Evolutionary conservation across 2,329 filamentous ascomycete genomes (phyloP).

Genomic region (Lasiodiplodia hormozganensis): DNA sequence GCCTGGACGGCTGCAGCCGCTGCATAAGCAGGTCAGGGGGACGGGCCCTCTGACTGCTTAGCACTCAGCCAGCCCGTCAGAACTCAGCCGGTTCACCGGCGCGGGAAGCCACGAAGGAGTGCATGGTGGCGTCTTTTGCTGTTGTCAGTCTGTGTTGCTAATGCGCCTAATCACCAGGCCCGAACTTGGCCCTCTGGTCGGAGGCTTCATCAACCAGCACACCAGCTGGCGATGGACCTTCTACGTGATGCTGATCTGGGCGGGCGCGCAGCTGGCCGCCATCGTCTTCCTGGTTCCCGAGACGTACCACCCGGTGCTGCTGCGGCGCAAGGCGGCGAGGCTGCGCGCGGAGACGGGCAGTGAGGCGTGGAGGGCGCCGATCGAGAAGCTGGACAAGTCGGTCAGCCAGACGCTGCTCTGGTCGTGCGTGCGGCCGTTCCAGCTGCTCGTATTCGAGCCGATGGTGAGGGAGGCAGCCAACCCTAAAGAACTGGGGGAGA

Average conservation of each 20-base stretch:
- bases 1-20: conserved; percentile 3
- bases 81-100: conserved; percentile 24
- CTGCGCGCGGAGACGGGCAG: conserved; percentile 80
- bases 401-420: conserved; percentile 61
- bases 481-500: conserved; percentile 33
- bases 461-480: conserved; percentile 60
- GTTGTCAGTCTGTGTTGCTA: conserved; percentile 25
- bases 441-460: conserved; percentile 80
- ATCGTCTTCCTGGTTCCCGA: conserved; percentile 81
- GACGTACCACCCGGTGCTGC: conserved; percentile 77
- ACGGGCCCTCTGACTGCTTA: conserved; percentile 4
- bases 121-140: conserved; percentile 10
- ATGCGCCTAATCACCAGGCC: conserved; percentile 51
- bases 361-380: conserved; percentile 75
- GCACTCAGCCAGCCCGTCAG: conserved; percentile 23
- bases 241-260: conserved; percentile 85
- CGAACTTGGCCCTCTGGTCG: conserved; percentile 65
- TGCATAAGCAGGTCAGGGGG: conserved; percentile 22
- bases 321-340: conserved; percentile 73
- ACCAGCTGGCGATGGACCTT: conserved; percentile 67
- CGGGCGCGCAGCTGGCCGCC: conserved; percentile 64
- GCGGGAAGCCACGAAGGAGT: conserved; percentile 19
- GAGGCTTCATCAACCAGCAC: conserved; percentile 83
- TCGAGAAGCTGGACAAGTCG: conserved; percentile 75
- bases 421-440: conserved; percentile 71